Percentiles rank a stretch among this genome's conserved stretches.
Evolutionary conservation across 2,329 filamentous ascomycete genomes (phyloP).

Genomic region (Pseudocercospora fijiensis): DNA sequence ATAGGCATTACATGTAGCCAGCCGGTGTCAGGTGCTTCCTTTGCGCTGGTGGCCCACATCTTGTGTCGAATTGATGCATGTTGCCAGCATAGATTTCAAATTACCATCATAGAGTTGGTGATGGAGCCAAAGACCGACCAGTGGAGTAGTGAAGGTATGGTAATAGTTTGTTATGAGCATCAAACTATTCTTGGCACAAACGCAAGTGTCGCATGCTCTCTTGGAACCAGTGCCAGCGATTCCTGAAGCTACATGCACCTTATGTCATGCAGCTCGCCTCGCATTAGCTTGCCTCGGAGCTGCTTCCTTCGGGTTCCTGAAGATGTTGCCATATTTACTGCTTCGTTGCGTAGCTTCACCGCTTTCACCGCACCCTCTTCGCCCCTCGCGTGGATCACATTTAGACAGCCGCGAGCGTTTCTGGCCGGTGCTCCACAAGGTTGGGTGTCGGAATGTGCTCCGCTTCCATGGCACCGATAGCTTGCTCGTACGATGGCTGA

Average conservation of each 20-base stretch:
- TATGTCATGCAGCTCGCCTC: background rate
- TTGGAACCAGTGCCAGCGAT: background rate
- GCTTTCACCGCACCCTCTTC: background rate
- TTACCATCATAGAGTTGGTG: background rate
- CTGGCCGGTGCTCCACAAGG: background rate
- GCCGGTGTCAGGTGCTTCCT: background rate
- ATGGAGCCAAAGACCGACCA: background rate
- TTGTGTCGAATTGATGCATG: background rate
- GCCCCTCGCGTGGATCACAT: background rate
- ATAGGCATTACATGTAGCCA: background rate
- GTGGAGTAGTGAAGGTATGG: background rate
- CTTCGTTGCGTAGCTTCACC: background rate
- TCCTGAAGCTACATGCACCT: too few species aligned
- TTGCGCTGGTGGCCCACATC: background rate
- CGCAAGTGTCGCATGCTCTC: background rate
- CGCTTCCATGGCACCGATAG: background rate
- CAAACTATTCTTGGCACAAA: background rate
- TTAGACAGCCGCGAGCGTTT: background rate
- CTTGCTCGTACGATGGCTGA: conserved; percentile 13
- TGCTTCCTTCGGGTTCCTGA: background rate
- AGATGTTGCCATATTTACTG: background rate
- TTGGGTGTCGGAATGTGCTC: background rate
- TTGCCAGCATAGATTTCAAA: background rate
- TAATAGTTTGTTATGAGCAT: background rate
- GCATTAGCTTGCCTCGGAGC: background rate